Percentiles rank a stretch among this genome's conserved stretches.
Conservation (phyloP, 352 stramenopile genomes). For the Pythium biforme region DNA sequence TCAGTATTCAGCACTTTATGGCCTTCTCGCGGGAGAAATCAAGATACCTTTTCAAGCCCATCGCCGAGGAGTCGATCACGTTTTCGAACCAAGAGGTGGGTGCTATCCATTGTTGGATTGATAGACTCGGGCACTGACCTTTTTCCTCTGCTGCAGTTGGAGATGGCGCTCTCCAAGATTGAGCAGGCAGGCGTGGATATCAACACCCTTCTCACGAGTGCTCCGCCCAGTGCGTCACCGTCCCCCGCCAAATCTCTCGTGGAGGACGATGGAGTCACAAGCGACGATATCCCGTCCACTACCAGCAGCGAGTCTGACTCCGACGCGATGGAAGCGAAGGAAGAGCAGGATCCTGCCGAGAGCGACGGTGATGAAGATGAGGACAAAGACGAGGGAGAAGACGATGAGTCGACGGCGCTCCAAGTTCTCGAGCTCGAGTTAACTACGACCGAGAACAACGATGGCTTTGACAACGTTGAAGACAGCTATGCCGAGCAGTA, state of each 20-base stretch:
- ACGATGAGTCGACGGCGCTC: constrained; percentile 5
- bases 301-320: constrained; percentile 3
- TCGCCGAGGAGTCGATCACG: constrained; percentile 37
- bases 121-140: not conserved
- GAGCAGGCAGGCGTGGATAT: constrained; percentile 54
- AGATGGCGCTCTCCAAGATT: constrained; percentile 72
- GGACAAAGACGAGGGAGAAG: not conserved
- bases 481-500: not conserved
- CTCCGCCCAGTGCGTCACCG: constrained; percentile 18
- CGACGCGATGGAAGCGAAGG: constrained; percentile 13
- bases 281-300: constrained; percentile 5
- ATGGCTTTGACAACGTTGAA: constrained; percentile 16
- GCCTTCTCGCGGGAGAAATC: constrained; percentile 54
- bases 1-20: constrained; percentile 77
- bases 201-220: constrained; percentile 36
- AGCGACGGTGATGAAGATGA: not conserved
- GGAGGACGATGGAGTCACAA: not conserved
- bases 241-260: constrained; percentile 15
- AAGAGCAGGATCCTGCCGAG: constrained; percentile 5
- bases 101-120: too few relatives aligned
- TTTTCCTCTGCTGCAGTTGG: constrained; percentile 32
- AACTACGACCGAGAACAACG: constrained; percentile 9
- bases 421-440: constrained; percentile 16
- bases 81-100: constrained; percentile 74
- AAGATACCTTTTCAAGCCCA: constrained; percentile 42